Evolutionary conservation across 179 eudicot genomes (phyloP).

Genomic region (Drosera spatulata): DNA sequence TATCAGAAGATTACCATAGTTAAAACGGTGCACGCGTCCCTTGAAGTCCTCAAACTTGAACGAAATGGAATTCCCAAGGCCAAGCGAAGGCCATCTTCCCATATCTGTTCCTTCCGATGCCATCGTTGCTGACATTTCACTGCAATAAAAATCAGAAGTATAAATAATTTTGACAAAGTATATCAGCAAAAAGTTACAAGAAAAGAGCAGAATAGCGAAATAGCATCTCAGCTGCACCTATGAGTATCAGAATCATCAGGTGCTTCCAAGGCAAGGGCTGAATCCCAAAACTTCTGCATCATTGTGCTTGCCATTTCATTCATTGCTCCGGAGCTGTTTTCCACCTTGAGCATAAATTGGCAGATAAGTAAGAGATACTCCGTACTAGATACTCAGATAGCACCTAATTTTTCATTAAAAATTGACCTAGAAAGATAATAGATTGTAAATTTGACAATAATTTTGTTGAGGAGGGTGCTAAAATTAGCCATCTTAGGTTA

Average conservation of each 20-base stretch:
- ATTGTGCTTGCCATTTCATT: slow-evolving; percentile 77
- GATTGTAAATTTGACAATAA: no score
- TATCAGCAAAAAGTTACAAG: slow-evolving; percentile 2
- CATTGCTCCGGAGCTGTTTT: slow-evolving; percentile 66
- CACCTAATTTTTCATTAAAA: no score
- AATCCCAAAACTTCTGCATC: slow-evolving; percentile 99
- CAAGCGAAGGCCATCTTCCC: slow-evolving; percentile 73
- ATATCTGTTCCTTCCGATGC: slow-evolving; percentile 53
- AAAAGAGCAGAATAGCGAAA: slow-evolving; percentile 16
- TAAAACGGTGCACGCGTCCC: slow-evolving; percentile 82
- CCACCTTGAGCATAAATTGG: slow-evolving; percentile 32
- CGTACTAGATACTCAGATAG: no score
- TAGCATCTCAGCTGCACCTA: slow-evolving; percentile 27
- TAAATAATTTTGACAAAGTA: not conserved
- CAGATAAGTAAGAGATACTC: no score
- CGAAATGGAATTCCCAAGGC: slow-evolving; percentile 72
- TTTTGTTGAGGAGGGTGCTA: no score
- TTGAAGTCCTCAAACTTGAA: slow-evolving; percentile 70
- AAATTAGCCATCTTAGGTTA: no score
- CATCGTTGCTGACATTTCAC: slow-evolving; percentile 67
- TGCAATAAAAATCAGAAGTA: slow-evolving; percentile 16
- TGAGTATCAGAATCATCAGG: slow-evolving; percentile 83
- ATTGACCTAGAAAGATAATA: no score
- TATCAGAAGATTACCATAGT: slow-evolving; percentile 37
- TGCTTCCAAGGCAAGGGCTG: slow-evolving; percentile 79